phyloP scores from a whole-genome alignment of 768 basidiomycete genomes.

The Leccinum truebloodii region DNA sequence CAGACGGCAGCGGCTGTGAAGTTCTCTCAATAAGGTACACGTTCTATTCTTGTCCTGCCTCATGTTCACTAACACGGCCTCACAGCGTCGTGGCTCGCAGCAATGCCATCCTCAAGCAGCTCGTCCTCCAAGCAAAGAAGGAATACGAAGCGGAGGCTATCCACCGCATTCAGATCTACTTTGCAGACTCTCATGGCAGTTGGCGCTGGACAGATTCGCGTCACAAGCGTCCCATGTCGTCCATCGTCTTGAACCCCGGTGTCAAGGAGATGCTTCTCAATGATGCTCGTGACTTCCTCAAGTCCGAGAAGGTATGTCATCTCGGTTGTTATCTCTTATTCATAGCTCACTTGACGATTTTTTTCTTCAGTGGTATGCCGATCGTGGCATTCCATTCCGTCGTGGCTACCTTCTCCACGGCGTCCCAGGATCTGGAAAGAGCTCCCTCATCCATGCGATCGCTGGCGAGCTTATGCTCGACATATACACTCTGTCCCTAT shows the following conservation, averaged over 20 bases:
- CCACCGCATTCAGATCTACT: conserved; percentile 86
- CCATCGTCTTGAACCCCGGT: conserved; percentile 84
- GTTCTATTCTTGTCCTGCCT: conserved; percentile 17
- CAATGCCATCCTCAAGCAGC: conserved; percentile 83
- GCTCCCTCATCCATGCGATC: conserved; percentile 82
- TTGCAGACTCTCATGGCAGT: conserved; percentile 83
- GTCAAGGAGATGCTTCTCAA: conserved; percentile 87
- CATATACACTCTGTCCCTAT: conserved; percentile 88
- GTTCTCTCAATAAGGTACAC: conserved; percentile 72
- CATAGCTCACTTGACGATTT: neutral
- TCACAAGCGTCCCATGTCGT: conserved; percentile 85
- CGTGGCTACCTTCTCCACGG: conserved; percentile 85
- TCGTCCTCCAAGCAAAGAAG: conserved; percentile 86
- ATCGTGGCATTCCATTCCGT: conserved; percentile 89
- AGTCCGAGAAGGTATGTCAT: conserved; percentile 68
- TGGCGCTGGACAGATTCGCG: conserved; percentile 89
- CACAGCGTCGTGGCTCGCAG: conserved; percentile 78
- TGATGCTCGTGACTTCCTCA: conserved; percentile 82
- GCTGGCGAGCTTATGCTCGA: conserved; percentile 89
- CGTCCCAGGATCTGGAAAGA: conserved; percentile 85
- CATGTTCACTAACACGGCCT: conserved; percentile 13
- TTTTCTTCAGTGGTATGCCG: conserved; percentile 76
- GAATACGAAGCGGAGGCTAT: conserved; percentile 87
- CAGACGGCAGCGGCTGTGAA: conserved; percentile 68
- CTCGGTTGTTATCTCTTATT: neutral